These are phyloP conservation scores for Berkeleyomyces basicola DNA, from an alignment of 2,329 filamentous ascomycete genomes.

Conservation along the genomic window DNA sequence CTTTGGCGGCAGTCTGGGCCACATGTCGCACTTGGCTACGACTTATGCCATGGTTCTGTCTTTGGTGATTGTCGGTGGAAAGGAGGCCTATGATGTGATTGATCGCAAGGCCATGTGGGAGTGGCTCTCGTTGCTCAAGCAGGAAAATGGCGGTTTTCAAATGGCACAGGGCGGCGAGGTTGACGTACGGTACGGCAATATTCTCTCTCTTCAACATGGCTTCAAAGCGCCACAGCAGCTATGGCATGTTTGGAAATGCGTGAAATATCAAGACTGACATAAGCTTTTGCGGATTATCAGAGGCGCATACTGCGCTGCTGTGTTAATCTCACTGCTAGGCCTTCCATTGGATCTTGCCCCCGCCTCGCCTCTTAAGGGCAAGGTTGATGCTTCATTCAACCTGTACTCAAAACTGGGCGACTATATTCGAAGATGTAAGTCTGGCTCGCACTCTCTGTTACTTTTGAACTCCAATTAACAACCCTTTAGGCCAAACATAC, in stretches of 20 bases:
- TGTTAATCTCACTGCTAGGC: slow-evolving; percentile 67
- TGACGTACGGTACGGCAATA: slow-evolving; percentile 56
- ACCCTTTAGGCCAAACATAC: slow-evolving; percentile 59
- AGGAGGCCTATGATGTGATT: slow-evolving; percentile 56
- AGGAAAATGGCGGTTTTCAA: slow-evolving; percentile 74
- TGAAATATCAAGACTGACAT: not conserved
- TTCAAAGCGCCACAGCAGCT: not conserved
- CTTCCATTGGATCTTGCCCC: slow-evolving; percentile 54
- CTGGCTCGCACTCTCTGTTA: not conserved
- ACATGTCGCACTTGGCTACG: slow-evolving; percentile 73
- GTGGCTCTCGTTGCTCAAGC: slow-evolving; percentile 77
- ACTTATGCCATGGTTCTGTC: slow-evolving; percentile 74
- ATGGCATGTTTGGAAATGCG: not conserved
- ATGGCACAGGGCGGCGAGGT: slow-evolving; percentile 78
- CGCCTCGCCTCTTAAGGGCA: slow-evolving; percentile 6
- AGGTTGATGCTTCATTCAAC: slow-evolving; percentile 10
- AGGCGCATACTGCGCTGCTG: slow-evolving; percentile 85
- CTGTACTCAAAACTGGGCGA: slow-evolving; percentile 38
- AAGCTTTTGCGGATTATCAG: not conserved
- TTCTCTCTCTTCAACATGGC: not conserved
- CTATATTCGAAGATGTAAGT: slow-evolving; percentile 66
- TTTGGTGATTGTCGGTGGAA: slow-evolving; percentile 60
- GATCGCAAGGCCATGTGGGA: slow-evolving; percentile 78
- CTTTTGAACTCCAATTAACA: not conserved
- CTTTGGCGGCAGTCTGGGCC: slow-evolving; percentile 86